phyloP scores from a whole-genome alignment of 225 moss, liverwort and hornwort genomes.

The Antitrichia curtipendula region DNA sequence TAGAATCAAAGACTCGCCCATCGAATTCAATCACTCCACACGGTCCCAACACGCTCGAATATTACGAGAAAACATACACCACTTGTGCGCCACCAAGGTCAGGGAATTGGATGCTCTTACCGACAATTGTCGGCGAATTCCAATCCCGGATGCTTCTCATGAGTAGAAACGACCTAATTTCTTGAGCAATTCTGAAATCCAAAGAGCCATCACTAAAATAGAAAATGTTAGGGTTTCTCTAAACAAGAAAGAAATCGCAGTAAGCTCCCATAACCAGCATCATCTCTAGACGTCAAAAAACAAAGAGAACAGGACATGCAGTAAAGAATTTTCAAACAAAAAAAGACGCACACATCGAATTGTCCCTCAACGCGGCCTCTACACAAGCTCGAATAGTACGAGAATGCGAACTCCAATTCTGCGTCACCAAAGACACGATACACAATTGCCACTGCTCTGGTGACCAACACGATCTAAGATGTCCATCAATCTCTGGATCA shows the following conservation, averaged over 20 bases:
- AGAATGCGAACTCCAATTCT: neutral
- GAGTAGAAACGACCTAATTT: neutral
- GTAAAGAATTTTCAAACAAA: neutral
- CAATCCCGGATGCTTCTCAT: neutral
- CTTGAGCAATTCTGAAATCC: neutral
- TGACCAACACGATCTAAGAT: neutral
- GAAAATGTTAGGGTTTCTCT: neutral
- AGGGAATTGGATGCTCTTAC: neutral
- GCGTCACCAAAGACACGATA: neutral
- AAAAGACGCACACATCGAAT: neutral
- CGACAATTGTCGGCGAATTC: neutral
- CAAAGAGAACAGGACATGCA: neutral
- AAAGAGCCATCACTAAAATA: neutral
- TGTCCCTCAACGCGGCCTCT: neutral
- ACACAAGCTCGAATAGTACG: neutral
- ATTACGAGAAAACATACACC: neutral
- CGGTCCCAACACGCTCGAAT: neutral
- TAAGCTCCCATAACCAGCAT: neutral
- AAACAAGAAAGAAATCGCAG: neutral
- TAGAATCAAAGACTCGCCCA: neutral
- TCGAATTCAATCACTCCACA: neutral
- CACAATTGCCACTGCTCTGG: neutral
- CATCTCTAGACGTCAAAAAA: neutral
- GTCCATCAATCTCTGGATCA: neutral
- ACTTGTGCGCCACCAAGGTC: neutral